Conservation (phyloP, 2,329 filamentous ascomycete species). For the Coniella lustricola region DNA sequence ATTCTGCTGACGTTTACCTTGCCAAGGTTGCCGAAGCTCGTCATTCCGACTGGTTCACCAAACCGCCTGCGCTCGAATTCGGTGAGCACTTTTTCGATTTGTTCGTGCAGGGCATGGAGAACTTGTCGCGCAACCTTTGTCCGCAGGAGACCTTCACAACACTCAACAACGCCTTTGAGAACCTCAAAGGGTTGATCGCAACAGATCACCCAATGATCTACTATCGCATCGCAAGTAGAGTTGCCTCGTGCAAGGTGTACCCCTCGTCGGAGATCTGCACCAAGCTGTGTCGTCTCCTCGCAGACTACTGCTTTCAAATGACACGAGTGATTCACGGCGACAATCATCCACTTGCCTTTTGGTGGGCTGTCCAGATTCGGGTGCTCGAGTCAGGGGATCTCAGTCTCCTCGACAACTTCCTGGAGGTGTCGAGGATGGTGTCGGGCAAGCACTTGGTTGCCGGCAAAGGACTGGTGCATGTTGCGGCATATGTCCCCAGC, state of each 20-base stretch:
- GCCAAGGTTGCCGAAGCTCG: neutral
- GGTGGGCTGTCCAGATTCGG: neutral
- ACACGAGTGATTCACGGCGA: neutral
- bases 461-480: neutral
- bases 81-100: conserved; percentile 1
- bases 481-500: conserved; percentile 1
- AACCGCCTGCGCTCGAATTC: neutral
- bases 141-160: neutral
- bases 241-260: neutral
- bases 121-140: neutral
- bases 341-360: neutral
- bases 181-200: neutral
- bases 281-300: conserved; percentile 1
- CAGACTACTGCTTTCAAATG: neutral
- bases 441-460: neutral
- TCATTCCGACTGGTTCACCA: neutral
- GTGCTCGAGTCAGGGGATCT: neutral
- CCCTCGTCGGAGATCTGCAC: neutral
- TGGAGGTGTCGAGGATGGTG: neutral
- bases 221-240: neutral
- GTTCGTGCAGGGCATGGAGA: conserved; percentile 4
- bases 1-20: neutral
- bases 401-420: neutral
- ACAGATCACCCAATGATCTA: conserved; percentile 1
- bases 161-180: conserved; percentile 5